These are phyloP conservation scores for Copromyces sp. DNA, from an alignment of 495 filamentous ascomycete species.

Conservation along the genomic window DNA sequence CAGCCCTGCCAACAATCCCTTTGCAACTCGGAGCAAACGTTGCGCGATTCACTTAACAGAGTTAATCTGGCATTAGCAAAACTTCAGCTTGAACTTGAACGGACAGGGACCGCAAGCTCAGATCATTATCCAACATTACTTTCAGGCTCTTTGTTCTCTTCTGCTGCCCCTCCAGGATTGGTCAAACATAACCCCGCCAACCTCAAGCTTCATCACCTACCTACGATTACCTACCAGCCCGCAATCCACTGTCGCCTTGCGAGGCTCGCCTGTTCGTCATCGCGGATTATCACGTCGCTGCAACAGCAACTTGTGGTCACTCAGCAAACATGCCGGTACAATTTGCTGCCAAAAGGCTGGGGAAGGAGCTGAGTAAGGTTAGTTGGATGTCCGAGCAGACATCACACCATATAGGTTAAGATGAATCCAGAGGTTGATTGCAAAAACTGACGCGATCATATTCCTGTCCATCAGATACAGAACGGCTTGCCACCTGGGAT, in stretches of 20 bases:
- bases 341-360: constrained; percentile 39
- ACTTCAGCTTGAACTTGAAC: neutral
- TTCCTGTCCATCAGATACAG: constrained; percentile 33
- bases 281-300: neutral
- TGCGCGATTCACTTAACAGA: neutral
- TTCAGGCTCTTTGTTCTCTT: neutral
- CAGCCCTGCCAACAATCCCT: neutral
- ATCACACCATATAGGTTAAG: neutral
- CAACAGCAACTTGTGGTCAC: neutral
- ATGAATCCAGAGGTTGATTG: neutral
- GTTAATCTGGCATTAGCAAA: neutral
- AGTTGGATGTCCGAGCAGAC: neutral
- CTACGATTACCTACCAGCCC: neutral
- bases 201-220: neutral
- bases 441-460: constrained; percentile 7
- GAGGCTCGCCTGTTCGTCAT: neutral
- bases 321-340: constrained; percentile 26
- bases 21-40: neutral
- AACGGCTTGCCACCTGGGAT: constrained; percentile 60
- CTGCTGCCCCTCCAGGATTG: neutral
- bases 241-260: neutral
- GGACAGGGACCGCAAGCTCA: neutral
- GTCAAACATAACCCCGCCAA: neutral
- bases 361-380: constrained; percentile 45
- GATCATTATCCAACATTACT: neutral